These are phyloP conservation scores for Buxus sempervirens DNA, from an alignment of 164 flowering plant genomes.

Conservation along the genomic window DNA sequence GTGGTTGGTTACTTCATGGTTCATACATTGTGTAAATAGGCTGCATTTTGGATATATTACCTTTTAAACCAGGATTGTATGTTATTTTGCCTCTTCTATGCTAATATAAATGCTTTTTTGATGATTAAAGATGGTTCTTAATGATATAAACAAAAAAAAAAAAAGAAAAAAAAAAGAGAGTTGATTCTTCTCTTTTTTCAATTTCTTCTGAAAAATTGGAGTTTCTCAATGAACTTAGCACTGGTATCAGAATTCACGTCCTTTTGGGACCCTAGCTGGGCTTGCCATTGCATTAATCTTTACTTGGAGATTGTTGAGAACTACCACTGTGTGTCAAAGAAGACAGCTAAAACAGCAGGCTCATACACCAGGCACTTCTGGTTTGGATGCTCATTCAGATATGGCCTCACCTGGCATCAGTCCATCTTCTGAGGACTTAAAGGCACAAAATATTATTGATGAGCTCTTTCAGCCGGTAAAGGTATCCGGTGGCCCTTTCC, in stretches of 20 bases:
- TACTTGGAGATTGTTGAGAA: constrained; percentile 74
- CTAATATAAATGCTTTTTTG: no score
- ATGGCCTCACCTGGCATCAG: constrained; percentile 28
- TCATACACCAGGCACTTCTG: constrained; percentile 42
- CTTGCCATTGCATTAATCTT: constrained; percentile 71
- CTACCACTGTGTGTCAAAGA: constrained; percentile 52
- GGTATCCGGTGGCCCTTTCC: constrained; percentile 28
- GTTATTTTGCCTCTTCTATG: no score
- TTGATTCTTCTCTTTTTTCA: no score
- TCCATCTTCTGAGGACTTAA: constrained; percentile 48
- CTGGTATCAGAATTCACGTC: constrained; percentile 57
- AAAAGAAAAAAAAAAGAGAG: no score
- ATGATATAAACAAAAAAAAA: no score
- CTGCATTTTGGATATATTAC: no score
- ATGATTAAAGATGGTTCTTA: no score
- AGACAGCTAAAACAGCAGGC: constrained; percentile 62
- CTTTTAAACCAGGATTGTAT: no score
- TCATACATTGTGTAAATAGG: no score
- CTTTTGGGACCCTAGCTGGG: constrained; percentile 73
- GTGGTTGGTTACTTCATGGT: no score
- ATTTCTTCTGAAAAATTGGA: neutral
- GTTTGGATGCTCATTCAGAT: constrained; percentile 31
- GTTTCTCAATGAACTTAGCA: neutral
- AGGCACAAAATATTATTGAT: constrained; percentile 66
- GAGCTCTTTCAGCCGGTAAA: constrained; percentile 78